A percentile compares a stretch with the other conserved stretches of the same genome.
Evolutionary conservation across 495 filamentous ascomycete species (phyloP).

Genomic region (Penicillium taxi): DNA sequence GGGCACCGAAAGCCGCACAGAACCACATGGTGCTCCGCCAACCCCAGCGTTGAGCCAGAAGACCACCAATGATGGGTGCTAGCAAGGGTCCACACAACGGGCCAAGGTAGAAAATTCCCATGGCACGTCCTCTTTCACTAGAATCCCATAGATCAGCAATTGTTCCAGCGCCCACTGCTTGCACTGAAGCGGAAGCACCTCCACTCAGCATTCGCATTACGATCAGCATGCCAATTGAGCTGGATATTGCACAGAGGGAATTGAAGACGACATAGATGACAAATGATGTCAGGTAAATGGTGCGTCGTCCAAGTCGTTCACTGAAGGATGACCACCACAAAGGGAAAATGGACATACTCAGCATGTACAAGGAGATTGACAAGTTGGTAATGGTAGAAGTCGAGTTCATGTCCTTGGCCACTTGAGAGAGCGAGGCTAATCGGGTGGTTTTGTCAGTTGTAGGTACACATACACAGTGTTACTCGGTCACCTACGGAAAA

Average conservation of each 20-base stretch:
- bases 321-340: slow-evolving; percentile 94
- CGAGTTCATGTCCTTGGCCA: slow-evolving; percentile 56
- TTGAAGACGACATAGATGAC: slow-evolving; percentile 71
- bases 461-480: background rate
- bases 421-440: slow-evolving; percentile 62
- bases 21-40: slow-evolving; percentile 92
- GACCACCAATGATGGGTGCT: slow-evolving; percentile 81
- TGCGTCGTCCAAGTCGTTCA: slow-evolving; percentile 71
- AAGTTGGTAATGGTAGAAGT: slow-evolving; percentile 70
- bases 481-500: slow-evolving; percentile 57
- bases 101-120: slow-evolving; percentile 89
- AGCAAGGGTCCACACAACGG: slow-evolving; percentile 81
- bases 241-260: slow-evolving; percentile 61
- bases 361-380: slow-evolving; percentile 82
- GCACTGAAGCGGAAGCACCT: slow-evolving; percentile 78
- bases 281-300: slow-evolving; percentile 82
- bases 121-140: slow-evolving; percentile 72
- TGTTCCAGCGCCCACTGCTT: slow-evolving; percentile 87
- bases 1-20: slow-evolving; percentile 64
- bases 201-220: slow-evolving; percentile 76
- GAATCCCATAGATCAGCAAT: slow-evolving; percentile 89
- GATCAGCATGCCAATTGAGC: slow-evolving; percentile 76
- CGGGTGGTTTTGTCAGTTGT: slow-evolving; percentile 1
- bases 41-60: slow-evolving; percentile 57
- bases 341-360: slow-evolving; percentile 82